Base-by-base conservation (phyloP, 306 rosid species). In the Rosa persica region DNA sequence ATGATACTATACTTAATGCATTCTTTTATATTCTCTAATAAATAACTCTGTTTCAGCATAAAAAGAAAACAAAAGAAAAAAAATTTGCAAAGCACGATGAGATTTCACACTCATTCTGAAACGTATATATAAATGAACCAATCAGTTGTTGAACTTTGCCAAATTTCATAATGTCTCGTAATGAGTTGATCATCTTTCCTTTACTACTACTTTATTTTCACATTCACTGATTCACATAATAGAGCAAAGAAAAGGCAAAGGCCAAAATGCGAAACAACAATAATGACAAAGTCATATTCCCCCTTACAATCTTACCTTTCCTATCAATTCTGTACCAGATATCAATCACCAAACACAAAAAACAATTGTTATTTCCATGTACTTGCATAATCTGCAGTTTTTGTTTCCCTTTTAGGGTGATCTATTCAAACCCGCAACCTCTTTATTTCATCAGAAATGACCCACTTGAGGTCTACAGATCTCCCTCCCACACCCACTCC, bases 401-500 rank as follows among this genome's bases (percentile, higher is more conserved):
- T 17, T 6, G 11, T 43, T 64, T 30, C 4, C 70, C 44, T 64
- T 64, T 27, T 61, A n/a, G 69, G 69, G 70, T 36, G 36, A 66
- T 38, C 27, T 25, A 66, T 66, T 38, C 27, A 3, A 66, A 66
- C 12, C n/a, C 27, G 16, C 48, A 39, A 36, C 71, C 27, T 17
- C 6, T 66, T 66, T 66, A 39, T 66, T 66, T 66, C 68, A 62
- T 62, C 20, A 7, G 20, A 62, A 62, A 62, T 62, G 42, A 62
- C 68, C 68, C n/a, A 15, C 42, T 15, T 62, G 68, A 62, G 68
- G 43, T 62, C 68, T 30, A 62, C 68, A 62, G 38, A 11, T 62
- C 43, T 15, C 71, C 71, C 27, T 38, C 71, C 30, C 47, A 4
- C 71, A 39, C 47, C 71, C 23, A 39, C 47, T 66, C 71, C 47